Evolutionary conservation across 768 basidiomycete species (phyloP).

Genomic region (Russula foetens): DNA sequence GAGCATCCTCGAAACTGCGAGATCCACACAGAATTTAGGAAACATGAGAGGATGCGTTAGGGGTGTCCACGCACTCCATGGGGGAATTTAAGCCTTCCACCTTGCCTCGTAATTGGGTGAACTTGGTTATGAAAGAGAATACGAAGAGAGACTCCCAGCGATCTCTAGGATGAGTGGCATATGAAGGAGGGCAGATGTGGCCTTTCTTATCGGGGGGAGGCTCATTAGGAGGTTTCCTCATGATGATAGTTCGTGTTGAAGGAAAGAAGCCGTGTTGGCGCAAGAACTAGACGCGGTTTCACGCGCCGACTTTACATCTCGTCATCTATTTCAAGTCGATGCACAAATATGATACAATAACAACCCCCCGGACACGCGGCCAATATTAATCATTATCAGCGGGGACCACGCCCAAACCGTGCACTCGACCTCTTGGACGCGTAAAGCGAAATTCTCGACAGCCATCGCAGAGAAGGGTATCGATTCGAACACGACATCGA

Average conservation of each 20-base stretch:
- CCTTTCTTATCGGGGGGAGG: conserved; percentile 38
- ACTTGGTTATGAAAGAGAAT: conserved; percentile 79
- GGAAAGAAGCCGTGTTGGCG: conserved; percentile 16
- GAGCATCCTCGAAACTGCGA: conserved; percentile 69
- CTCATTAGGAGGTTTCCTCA: conserved; percentile 27
- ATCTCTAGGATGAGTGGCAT: conserved; percentile 65
- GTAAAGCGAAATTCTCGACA: background rate
- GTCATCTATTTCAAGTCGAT: conserved; percentile 26
- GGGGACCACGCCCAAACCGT: background rate
- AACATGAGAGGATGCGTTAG: conserved; percentile 16
- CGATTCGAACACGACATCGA: background rate
- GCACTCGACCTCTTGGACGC: background rate
- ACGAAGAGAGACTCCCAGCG: conserved; percentile 86
- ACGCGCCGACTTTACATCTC: conserved; percentile 24
- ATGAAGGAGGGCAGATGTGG: conserved; percentile 46
- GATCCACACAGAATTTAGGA: conserved; percentile 9
- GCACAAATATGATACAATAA: conserved; percentile 30
- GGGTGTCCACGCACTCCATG: conserved; percentile 61
- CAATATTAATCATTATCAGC: background rate
- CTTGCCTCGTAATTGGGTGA: conserved; percentile 66
- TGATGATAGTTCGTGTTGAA: conserved; percentile 24
- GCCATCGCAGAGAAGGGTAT: background rate
- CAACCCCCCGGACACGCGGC: conserved; percentile 10
- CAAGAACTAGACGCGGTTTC: conserved; percentile 23
- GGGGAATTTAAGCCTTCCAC: conserved; percentile 72